phyloP scores from a whole-genome alignment of 495 filamentous ascomycete genomes.

The Pseudoneurospora amorphoporcata region DNA sequence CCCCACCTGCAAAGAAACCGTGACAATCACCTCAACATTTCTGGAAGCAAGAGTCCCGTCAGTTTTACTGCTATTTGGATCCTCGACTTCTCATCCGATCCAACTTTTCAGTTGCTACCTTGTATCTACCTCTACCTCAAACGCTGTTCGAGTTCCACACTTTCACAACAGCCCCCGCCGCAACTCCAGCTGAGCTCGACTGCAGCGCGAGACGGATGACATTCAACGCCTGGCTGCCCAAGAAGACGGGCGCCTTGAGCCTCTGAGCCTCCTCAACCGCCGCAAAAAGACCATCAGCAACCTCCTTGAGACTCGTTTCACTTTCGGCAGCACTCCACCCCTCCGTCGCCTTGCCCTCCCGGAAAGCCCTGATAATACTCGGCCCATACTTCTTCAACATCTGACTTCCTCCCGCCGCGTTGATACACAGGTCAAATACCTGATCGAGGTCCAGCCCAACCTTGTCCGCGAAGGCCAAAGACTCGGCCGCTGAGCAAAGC shows the following conservation, averaged over 20 bases:
- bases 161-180: slow-evolving; percentile 24
- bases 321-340: slow-evolving; percentile 3
- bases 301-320: slow-evolving; percentile 23
- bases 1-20: not conserved
- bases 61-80: not conserved
- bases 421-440: slow-evolving; percentile 55
- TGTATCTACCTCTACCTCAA: not conserved
- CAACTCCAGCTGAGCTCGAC: slow-evolving; percentile 5
- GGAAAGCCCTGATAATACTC: slow-evolving; percentile 39
- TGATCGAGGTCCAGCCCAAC: slow-evolving; percentile 55
- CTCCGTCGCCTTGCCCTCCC: slow-evolving; percentile 13
- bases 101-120: not conserved
- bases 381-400: slow-evolving; percentile 49
- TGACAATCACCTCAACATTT: not conserved
- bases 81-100: not conserved
- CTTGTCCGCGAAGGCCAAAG: slow-evolving; percentile 52
- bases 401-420: slow-evolving; percentile 58
- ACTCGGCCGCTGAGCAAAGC: slow-evolving; percentile 54
- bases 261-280: slow-evolving; percentile 43
- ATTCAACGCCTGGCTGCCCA: slow-evolving; percentile 29
- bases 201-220: slow-evolving; percentile 22
- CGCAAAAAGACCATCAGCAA: slow-evolving; percentile 36
- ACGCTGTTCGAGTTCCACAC: slow-evolving; percentile 19
- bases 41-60: not conserved
- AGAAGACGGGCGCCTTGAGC: slow-evolving; percentile 29